Percentiles rank a stretch among this genome's conserved stretches.
These are phyloP conservation scores for Marasmius tenuissimus DNA, from an alignment of 1,284 basidiomycete species.

Conservation along the genomic window DNA sequence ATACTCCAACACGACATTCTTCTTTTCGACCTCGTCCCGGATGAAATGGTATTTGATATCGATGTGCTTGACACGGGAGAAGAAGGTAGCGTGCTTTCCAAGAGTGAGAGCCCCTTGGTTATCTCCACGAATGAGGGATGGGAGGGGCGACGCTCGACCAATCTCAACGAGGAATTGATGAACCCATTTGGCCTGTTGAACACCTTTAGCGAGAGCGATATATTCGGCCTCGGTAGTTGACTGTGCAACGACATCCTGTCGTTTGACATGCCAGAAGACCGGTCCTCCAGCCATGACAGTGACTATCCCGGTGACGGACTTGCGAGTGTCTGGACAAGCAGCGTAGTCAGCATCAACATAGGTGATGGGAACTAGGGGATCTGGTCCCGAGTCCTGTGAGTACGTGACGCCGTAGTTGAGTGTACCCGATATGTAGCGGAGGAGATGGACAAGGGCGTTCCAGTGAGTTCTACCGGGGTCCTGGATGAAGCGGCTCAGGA, in stretches of 20 bases:
- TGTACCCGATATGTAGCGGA: constrained; percentile 32
- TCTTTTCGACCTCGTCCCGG: constrained; percentile 30
- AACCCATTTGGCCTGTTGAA: constrained; percentile 34
- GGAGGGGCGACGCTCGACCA: constrained; percentile 4
- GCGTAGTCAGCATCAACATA: constrained; percentile 39
- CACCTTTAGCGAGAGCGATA: constrained; percentile 29
- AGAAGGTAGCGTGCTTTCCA: constrained; percentile 25
- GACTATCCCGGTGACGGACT: constrained; percentile 30
- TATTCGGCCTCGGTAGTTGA: constrained; percentile 32
- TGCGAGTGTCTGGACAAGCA: constrained; percentile 22
- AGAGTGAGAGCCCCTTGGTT: constrained; percentile 16
- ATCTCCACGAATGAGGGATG: constrained; percentile 14
- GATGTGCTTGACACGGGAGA: constrained; percentile 38
- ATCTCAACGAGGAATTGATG: constrained; percentile 24
- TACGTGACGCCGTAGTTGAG: constrained; percentile 26
- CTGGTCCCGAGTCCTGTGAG: background rate
- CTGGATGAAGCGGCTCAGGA: constrained; percentile 23
- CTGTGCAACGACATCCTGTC: constrained; percentile 29
- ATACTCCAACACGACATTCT: constrained; percentile 27
- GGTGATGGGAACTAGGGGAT: constrained; percentile 22
- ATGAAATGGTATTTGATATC: constrained; percentile 39
- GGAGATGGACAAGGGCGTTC: constrained; percentile 26
- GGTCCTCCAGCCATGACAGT: constrained; percentile 29
- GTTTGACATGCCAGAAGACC: constrained; percentile 36
- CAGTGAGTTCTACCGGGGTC: constrained; percentile 30